phyloP scores from a whole-genome alignment of 2,329 filamentous ascomycete genomes.

The Fusarium nelsonii region DNA sequence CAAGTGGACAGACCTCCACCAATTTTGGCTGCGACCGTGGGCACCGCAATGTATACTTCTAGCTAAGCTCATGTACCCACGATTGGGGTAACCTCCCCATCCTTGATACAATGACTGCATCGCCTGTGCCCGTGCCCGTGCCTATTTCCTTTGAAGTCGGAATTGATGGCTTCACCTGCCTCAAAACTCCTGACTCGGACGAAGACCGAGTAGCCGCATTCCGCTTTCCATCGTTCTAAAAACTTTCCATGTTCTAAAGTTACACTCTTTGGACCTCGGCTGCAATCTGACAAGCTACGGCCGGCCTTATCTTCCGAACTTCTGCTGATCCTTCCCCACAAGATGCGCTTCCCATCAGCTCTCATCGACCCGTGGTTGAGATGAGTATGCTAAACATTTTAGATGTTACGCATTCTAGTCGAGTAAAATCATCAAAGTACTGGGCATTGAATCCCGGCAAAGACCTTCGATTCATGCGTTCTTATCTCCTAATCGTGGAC shows the following conservation, averaged over 20 bases:
- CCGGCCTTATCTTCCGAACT: conserved; percentile 20
- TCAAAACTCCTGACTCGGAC: conserved; percentile 20
- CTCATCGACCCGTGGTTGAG: not conserved
- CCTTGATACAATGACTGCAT: not conserved
- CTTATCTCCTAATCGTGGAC: not conserved
- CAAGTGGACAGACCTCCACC: not conserved
- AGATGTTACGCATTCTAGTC: not conserved
- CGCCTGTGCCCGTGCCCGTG: not conserved
- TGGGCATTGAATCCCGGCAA: conserved; percentile 4
- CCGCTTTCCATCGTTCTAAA: not conserved
- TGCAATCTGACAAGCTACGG: not conserved
- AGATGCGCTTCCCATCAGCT: not conserved
- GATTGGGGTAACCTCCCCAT: not conserved
- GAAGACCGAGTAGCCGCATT: conserved; percentile 26
- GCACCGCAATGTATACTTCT: not conserved
- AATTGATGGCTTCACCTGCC: not conserved
- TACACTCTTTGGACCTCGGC: conserved; percentile 26
- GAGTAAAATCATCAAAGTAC: not conserved
- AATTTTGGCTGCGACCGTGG: not conserved
- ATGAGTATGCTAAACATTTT: not conserved
- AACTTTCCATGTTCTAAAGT: not conserved
- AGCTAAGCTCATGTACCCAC: not conserved
- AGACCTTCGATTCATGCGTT: not conserved
- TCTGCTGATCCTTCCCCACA: not conserved
- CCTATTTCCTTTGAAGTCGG: not conserved